A percentile compares a stretch with the other conserved stretches of the same genome.
phyloP scores from a whole-genome alignment of 2,329 filamentous ascomycete genomes.

The Nothophaeocryptopus gaeumannii region DNA sequence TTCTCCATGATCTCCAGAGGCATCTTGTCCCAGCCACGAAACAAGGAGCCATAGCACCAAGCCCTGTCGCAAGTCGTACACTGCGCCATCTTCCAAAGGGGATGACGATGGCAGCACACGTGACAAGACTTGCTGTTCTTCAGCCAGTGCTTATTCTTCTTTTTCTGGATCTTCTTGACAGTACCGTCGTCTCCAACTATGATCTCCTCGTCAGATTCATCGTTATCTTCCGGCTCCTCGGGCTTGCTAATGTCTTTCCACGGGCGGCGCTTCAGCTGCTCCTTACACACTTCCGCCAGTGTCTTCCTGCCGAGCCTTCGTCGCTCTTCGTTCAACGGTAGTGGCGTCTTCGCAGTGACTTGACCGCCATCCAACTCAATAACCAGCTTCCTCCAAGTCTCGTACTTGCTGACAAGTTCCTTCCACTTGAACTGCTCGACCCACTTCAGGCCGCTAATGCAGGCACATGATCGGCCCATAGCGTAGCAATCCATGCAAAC shows the following conservation, averaged over 20 bases:
- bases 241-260: constrained; percentile 77
- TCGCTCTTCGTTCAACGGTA: constrained; percentile 68
- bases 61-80: constrained; percentile 73
- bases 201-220: constrained; percentile 50
- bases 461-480: constrained; percentile 93
- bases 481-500: constrained; percentile 97
- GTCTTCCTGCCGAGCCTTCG: constrained; percentile 69
- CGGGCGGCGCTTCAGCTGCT: constrained; percentile 74
- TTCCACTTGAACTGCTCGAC: constrained; percentile 90
- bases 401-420: constrained; percentile 72
- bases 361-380: constrained; percentile 68
- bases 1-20: constrained; percentile 79
- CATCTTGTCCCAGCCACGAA: constrained; percentile 85
- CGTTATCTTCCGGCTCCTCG: constrained; percentile 40
- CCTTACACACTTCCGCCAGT: constrained; percentile 88
- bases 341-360: constrained; percentile 60
- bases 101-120: constrained; percentile 76
- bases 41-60: constrained; percentile 93
- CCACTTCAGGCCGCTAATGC: constrained; percentile 82
- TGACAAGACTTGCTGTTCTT: constrained; percentile 65
- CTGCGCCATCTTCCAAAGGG: constrained; percentile 77
- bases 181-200: constrained; percentile 64
- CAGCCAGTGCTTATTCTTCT: constrained; percentile 50
- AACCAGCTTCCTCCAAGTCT: constrained; percentile 76
- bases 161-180: constrained; percentile 64